phyloP scores from a whole-genome alignment of 495 filamentous ascomycete genomes.

The Pyrenula massariospora region DNA sequence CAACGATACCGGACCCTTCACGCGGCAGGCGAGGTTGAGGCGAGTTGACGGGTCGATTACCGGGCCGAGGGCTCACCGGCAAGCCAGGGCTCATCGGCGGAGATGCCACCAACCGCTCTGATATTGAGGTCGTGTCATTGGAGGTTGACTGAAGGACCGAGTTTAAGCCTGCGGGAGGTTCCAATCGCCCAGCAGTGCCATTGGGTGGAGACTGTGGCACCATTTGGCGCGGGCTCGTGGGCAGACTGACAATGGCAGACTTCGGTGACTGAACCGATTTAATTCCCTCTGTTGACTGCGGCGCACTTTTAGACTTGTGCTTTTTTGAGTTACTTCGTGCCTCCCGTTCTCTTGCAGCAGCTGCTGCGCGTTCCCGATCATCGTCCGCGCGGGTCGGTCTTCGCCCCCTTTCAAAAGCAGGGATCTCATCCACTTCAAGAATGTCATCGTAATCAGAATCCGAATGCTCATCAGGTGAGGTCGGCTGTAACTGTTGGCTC shows the following conservation, averaged over 20 bases:
- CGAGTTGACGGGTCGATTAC: slow-evolving; percentile 57
- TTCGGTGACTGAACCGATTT: slow-evolving; percentile 1
- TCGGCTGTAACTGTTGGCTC: slow-evolving; percentile 28
- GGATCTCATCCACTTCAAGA: slow-evolving; percentile 51
- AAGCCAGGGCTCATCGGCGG: slow-evolving; percentile 75
- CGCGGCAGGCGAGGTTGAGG: slow-evolving; percentile 56
- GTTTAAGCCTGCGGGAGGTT: slow-evolving; percentile 15
- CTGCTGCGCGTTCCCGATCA: slow-evolving; percentile 62
- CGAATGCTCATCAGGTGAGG: slow-evolving; percentile 47
- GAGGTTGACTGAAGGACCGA: slow-evolving; percentile 22
- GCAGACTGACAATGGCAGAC: slow-evolving; percentile 9
- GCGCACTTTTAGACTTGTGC: slow-evolving; percentile 31
- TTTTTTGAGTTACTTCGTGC: slow-evolving; percentile 54
- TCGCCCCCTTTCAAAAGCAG: slow-evolving; percentile 56
- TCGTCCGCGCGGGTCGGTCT: slow-evolving; percentile 82
- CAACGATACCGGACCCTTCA: slow-evolving; percentile 29
- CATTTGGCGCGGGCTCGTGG: slow-evolving; percentile 13
- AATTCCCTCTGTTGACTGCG: neutral
- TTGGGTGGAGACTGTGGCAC: slow-evolving; percentile 17
- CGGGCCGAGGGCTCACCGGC: slow-evolving; percentile 81
- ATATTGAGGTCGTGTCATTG: slow-evolving; percentile 9
- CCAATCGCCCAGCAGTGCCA: slow-evolving; percentile 11
- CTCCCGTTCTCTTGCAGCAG: slow-evolving; percentile 51
- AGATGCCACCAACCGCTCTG: slow-evolving; percentile 27
- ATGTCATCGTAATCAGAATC: slow-evolving; percentile 80